Base-by-base conservation (phyloP, 495 filamentous ascomycete genomes). In the Aspergillus incahuasiensis region DNA sequence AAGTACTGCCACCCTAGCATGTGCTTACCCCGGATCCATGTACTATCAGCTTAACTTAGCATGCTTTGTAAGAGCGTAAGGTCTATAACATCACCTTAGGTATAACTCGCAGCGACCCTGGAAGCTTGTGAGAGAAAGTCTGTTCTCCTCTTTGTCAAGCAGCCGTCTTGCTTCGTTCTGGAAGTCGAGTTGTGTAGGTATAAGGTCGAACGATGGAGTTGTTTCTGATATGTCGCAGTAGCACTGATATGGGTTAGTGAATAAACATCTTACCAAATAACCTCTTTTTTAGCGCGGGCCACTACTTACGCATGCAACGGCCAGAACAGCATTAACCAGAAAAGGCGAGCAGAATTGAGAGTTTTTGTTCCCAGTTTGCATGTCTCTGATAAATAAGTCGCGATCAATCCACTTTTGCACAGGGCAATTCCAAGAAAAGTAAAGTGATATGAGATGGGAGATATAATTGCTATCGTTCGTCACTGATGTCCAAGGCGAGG, bases 281-380 rank as follows among this genome's bases (percentile, higher is more conserved):
- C 3, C 19, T 9, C 13, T 6, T 3, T 1, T 40, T 24, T 15
- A 44, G 9, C 13, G 40, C 12, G 24, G 2, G 6, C 22, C 9
- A 47, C 18, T 42, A 64, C 71, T 61, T 49, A 74, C 69, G 55
- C 69, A 70, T 30, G 71, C 69, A 13, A 64, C 56, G 8, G 72
- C 68, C 25, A 74, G 66, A 46, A 79, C 64, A n/a, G 60, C 61
- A 44, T 79, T 77, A 20, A 79, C 72, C 8, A 79, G 66, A 41
- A 76, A 65, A 0, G 73, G 62, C 3, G 75, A 74, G 61, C 73
- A 79, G 46, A 72, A 74, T 20, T 43, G 50, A 1, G 60, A 63
- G 5, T 61, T 47, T 8, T 65, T 30, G 1, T 62, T 48, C 6
- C 63, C 64, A 0, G 52, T 21, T 2, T 59, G 54, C 63, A 76